A percentile compares a stretch with the other conserved stretches of the same genome.
Evolutionary conservation across 257 asterid genomes (phyloP).

Genomic region (Solanum ossicruentum): DNA sequence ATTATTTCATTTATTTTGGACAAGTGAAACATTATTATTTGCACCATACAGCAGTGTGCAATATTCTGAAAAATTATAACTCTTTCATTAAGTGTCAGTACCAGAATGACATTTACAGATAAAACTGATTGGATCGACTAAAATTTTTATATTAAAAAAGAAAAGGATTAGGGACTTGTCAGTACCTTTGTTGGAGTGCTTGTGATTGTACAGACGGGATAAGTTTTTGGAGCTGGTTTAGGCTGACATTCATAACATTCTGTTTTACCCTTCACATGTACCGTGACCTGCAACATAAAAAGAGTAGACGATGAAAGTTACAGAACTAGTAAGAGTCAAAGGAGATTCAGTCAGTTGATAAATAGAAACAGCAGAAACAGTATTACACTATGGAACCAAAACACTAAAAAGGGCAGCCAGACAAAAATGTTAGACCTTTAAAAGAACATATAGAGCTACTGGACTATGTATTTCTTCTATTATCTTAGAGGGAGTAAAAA

Average conservation of each 20-base stretch:
- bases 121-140: not conserved
- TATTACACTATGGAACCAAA: not conserved
- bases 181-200: conserved; percentile 96
- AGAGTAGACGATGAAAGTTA: not conserved
- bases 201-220: conserved; percentile 96
- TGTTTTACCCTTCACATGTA: conserved; percentile 80
- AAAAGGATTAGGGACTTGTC: not conserved
- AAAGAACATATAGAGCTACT: not conserved
- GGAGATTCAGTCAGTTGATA: not conserved
- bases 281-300: conserved; percentile 64
- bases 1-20: not conserved
- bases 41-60: not conserved
- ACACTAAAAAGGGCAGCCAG: not conserved
- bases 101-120: not conserved
- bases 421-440: not conserved
- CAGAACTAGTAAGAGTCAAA: not conserved
- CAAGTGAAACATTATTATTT: not conserved
- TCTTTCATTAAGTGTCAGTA: not conserved
- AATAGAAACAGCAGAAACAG: conserved; percentile 5
- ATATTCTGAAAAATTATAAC: not conserved
- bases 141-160: not conserved
- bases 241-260: conserved; percentile 99
- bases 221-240: conserved; percentile 96
- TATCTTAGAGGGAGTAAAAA: not conserved
- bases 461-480: not conserved